phyloP scores from a whole-genome alignment of 805 yeast genomes.

The Clavispora phyllophila region DNA sequence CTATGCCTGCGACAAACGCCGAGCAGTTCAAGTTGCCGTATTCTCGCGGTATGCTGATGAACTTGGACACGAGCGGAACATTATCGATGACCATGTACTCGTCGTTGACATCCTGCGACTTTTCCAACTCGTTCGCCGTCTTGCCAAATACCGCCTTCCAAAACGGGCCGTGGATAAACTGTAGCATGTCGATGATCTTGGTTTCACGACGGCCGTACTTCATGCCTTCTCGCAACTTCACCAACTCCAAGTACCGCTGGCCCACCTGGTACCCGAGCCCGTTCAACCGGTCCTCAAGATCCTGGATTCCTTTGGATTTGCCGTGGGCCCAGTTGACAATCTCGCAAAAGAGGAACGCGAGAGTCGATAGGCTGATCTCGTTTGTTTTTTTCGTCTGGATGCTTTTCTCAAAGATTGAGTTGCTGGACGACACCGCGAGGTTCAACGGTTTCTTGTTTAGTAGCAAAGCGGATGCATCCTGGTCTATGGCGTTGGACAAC shows the following conservation, averaged over 20 bases:
- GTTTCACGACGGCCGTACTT: slow-evolving; percentile 61
- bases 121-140: slow-evolving; percentile 70
- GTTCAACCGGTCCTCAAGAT: slow-evolving; percentile 52
- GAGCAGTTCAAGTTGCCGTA: slow-evolving; percentile 73
- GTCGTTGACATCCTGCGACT: slow-evolving; percentile 62
- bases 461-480: slow-evolving; percentile 32
- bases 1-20: slow-evolving; percentile 79
- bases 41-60: slow-evolving; percentile 73
- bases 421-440: slow-evolving; percentile 30
- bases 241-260: slow-evolving; percentile 61
- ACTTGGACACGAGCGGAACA: slow-evolving; percentile 65
- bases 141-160: slow-evolving; percentile 75
- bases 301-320: slow-evolving; percentile 62
- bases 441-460: slow-evolving; percentile 27
- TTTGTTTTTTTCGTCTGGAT: slow-evolving; percentile 54
- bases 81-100: slow-evolving; percentile 78
- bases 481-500: slow-evolving; percentile 32
- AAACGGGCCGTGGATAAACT: slow-evolving; percentile 64
- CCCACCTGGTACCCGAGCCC: slow-evolving; percentile 78
- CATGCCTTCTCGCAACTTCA: slow-evolving; percentile 61
- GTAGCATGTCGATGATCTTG: slow-evolving; percentile 60
- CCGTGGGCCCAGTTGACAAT: slow-evolving; percentile 61
- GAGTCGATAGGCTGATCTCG: slow-evolving; percentile 62
- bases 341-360: slow-evolving; percentile 67
- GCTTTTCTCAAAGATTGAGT: slow-evolving; percentile 63